phyloP scores from a whole-genome alignment of 2,329 filamentous ascomycete species.

The Colletotrichum euphorbiae region DNA sequence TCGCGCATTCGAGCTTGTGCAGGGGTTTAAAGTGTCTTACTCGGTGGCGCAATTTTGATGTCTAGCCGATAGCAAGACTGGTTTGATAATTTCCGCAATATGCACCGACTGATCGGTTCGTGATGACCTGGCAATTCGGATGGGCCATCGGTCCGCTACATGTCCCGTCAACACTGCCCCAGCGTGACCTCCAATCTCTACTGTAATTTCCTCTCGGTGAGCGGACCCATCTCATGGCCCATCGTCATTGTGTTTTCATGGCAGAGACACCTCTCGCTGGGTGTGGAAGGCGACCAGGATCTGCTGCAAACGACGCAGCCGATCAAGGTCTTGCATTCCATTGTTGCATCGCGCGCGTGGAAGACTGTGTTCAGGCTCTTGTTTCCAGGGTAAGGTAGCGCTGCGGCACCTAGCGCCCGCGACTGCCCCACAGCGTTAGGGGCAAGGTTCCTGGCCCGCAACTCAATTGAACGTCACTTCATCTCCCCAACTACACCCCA shows the following conservation, averaged over 20 bases:
- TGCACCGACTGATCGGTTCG: background rate
- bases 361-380: too few relatives aligned
- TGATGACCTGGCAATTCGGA: slow-evolving; percentile 1
- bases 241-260: too few relatives aligned
- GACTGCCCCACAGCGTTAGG: slow-evolving; percentile 1
- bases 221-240: too few relatives aligned
- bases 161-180: background rate
- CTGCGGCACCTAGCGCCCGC: slow-evolving; percentile 23
- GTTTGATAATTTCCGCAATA: background rate
- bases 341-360: too few relatives aligned
- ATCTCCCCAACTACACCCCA: slow-evolving; percentile 33
- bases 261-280: too few relatives aligned
- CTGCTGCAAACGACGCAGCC: too few relatives aligned
- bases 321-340: too few relatives aligned
- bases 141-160: background rate
- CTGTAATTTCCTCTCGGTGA: too few relatives aligned
- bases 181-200: background rate
- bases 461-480: slow-evolving; percentile 10
- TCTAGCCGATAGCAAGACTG: background rate
- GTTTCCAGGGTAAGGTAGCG: background rate
- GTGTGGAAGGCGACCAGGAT: too few relatives aligned
- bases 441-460: slow-evolving; percentile 6
- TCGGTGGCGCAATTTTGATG: background rate
- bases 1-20: background rate
- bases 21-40: background rate